Conservation (phyloP, 2,329 filamentous ascomycete genomes). For the Whalleya microplaca region DNA sequence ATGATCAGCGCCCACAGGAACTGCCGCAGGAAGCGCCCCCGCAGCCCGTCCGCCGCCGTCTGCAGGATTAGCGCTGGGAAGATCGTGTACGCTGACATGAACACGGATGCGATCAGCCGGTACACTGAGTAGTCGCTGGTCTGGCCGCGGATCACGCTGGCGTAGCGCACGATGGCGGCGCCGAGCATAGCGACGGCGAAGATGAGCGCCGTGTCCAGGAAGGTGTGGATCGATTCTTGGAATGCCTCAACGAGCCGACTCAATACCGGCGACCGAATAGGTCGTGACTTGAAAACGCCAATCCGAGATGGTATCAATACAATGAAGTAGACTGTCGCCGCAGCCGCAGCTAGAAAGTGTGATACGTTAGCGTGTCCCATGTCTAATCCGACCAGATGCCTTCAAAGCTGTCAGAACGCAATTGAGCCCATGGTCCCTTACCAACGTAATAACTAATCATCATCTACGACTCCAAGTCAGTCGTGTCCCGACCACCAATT, state of each 20-base stretch:
- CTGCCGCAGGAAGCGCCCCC: constrained; percentile 16
- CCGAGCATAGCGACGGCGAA: constrained; percentile 28
- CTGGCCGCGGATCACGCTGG: constrained; percentile 9
- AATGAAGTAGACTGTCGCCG: not conserved
- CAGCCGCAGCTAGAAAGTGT: not conserved
- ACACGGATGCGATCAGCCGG: constrained; percentile 24
- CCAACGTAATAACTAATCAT: not conserved
- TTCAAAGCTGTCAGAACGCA: no score
- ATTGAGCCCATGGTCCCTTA: not conserved
- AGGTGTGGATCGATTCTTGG: not conserved
- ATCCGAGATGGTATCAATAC: not conserved
- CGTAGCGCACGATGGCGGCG: constrained; percentile 22
- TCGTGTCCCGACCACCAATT: not conserved
- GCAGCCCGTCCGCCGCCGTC: constrained; percentile 4
- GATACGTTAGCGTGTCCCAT: no score
- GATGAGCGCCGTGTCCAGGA: constrained; percentile 15
- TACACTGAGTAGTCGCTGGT: constrained; percentile 25
- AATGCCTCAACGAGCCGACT: not conserved
- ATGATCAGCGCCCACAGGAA: constrained; percentile 28
- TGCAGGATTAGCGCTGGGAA: constrained; percentile 27
- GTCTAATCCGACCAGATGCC: no score
- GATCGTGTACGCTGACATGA: constrained; percentile 26
- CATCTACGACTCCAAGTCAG: not conserved
- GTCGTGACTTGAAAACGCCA: not conserved
- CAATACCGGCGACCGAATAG: not conserved